Evolutionary conservation across 1,284 basidiomycete genomes (phyloP).

Genomic region (Polyporus tsugae): DNA sequence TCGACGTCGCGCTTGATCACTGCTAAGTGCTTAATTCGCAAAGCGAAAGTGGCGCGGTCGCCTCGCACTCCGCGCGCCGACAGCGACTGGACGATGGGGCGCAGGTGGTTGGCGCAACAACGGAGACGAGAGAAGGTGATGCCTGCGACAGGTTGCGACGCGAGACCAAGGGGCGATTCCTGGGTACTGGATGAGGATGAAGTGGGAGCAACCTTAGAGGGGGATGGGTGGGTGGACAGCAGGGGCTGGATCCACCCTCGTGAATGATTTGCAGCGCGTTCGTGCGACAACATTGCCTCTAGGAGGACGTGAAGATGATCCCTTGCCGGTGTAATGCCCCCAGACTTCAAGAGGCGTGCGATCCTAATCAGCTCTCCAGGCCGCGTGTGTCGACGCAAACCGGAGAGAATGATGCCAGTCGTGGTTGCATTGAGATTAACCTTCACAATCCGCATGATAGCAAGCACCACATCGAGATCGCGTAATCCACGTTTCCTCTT

Average conservation of each 20-base stretch:
- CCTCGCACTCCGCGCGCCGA: conserved; percentile 54
- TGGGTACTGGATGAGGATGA: background rate
- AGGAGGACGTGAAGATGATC: conserved; percentile 53
- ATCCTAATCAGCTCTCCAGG: conserved; percentile 54
- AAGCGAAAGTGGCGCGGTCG: conserved; percentile 62
- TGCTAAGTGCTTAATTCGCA: conserved; percentile 70
- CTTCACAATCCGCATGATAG: conserved; percentile 59
- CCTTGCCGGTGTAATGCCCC: conserved; percentile 51
- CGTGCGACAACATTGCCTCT: conserved; percentile 53
- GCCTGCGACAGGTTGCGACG: conserved; percentile 52
- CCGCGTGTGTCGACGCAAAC: conserved; percentile 53
- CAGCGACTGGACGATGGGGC: conserved; percentile 58
- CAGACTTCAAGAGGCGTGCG: conserved; percentile 52
- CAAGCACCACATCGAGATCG: conserved; percentile 53
- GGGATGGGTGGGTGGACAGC: conserved; percentile 28
- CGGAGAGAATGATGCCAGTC: conserved; percentile 58
- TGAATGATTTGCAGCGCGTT: conserved; percentile 51
- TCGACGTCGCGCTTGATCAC: conserved; percentile 58
- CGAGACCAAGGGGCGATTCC: background rate
- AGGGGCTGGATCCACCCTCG: conserved; percentile 52
- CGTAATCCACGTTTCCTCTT: conserved; percentile 56
- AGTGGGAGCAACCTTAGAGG: conserved; percentile 35
- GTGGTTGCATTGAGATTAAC: conserved; percentile 62
- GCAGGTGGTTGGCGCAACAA: conserved; percentile 47
- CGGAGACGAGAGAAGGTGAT: conserved; percentile 46